Base-by-base conservation (phyloP, 768 basidiomycete genomes). In the Epithele typhae region DNA sequence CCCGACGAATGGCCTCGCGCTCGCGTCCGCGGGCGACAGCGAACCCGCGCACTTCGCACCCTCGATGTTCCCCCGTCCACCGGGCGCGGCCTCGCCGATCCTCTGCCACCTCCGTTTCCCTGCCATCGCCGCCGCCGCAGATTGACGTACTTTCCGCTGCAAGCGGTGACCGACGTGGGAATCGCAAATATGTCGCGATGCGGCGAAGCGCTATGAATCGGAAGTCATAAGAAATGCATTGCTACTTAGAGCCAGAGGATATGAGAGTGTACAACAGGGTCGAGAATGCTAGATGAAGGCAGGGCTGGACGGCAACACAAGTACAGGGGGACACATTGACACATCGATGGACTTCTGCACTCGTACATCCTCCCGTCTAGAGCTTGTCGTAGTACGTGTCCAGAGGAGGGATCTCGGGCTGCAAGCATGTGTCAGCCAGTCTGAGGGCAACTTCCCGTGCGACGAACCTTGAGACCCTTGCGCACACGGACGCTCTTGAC, bases 321-420 rank as follows among this genome's bases (percentile, higher is more conserved):
- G 42, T 43, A 43, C 53, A 56, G 44, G 37, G 39, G 47, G 50
- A 49, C 49, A 49, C 51, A 47, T 42, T 54, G 38, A 42, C 43
- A 57, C 55, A 57, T 44, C 41, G 45, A 43, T 41, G 43, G 24
- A 52, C 51, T 54, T 56, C 56, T 59, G 55, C 55, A 49, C 37
- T 48, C 49, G 52, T 38, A 57, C 56, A 48, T 19, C 52, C 53
- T 50, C 55, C 27, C n/a, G n/a, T n/a, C n/a, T n/a, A 63, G 51
- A 63, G 55, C 76, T 93, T 95, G 80, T 95, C 93, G 75, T 94
- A 93, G 76, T 93, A 96, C 27, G 79, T 79, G 67, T 92, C 90
- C 56, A 92, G 78, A 45, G 85, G 38, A 37, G 92, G 93, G 45
- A 94, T 86, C 11, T 95, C 93, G 59, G 88, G 86, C 89, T 89